These are phyloP conservation scores for Hortaea werneckii DNA, from an alignment of 2,329 filamentous ascomycete genomes.

Conservation along the genomic window DNA sequence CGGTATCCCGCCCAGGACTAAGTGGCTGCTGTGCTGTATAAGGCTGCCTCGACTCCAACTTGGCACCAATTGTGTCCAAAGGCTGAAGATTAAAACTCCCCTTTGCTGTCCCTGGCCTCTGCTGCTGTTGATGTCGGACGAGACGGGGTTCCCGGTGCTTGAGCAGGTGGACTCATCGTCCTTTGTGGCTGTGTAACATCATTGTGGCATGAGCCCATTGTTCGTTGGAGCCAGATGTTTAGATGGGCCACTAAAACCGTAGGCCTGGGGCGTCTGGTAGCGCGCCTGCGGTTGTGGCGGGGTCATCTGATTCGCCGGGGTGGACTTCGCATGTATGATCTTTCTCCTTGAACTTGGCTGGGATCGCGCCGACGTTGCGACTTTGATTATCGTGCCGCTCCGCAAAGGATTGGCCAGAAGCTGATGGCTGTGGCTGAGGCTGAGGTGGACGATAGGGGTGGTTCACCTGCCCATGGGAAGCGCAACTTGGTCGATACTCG, in stretches of 20 bases:
- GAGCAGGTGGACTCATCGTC: background rate
- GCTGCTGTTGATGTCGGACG: background rate
- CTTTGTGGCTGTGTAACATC: background rate
- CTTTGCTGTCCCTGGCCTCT: background rate
- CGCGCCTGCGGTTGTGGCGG: no score
- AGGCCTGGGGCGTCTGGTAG: no score
- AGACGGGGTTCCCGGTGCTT: no score
- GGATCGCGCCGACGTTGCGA: no score
- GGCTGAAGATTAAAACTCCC: background rate
- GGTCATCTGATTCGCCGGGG: no score
- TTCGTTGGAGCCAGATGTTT: no score
- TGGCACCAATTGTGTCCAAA: background rate
- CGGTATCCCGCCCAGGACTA: slow-evolving; percentile 2
- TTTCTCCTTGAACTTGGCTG: no score
- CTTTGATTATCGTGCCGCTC: background rate
- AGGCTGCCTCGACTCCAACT: background rate
- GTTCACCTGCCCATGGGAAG: no score
- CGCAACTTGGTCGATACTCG: no score
- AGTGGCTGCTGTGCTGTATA: slow-evolving; percentile 6
- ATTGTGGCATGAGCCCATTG: no score
- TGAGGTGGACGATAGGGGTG: background rate
- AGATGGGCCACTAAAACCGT: no score
- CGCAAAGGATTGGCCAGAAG: background rate
- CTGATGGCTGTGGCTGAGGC: background rate
- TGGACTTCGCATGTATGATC: no score